Evolutionary conservation across 352 stramenopile genomes (phyloP).

Genomic region (Globisporangium acanthophoron): DNA sequence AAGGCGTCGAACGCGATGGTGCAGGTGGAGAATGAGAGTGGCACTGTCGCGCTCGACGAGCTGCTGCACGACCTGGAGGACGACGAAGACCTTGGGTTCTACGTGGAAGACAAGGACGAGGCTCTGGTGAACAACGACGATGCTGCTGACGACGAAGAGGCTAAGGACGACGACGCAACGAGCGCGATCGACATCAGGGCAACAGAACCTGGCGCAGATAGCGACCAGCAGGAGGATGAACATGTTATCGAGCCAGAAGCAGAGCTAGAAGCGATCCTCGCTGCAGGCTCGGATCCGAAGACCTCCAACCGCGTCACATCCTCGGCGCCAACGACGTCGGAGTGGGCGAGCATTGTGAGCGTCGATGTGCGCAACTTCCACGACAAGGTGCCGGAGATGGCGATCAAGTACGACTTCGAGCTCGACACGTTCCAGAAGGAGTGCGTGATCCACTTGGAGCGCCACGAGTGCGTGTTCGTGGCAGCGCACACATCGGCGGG

Average conservation of each 20-base stretch:
- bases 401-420: conserved; percentile 78
- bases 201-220: background rate
- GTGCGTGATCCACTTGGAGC: conserved; percentile 92
- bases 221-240: background rate
- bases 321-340: conserved; percentile 14
- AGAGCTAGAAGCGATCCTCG: conserved; percentile 48
- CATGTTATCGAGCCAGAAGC: conserved; percentile 33
- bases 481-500: conserved; percentile 96
- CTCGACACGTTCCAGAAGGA: conserved; percentile 98
- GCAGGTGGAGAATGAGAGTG: conserved; percentile 32
- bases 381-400: conserved; percentile 76
- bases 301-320: conserved; percentile 14
- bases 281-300: conserved; percentile 5
- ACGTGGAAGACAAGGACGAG: conserved; percentile 28
- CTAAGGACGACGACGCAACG: background rate
- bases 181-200: background rate
- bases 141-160: background rate
- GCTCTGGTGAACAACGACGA: background rate
- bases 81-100: conserved; percentile 65
- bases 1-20: conserved; percentile 56
- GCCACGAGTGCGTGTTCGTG: conserved; percentile 94
- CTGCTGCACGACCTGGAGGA: conserved; percentile 65
- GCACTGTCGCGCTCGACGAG: conserved; percentile 59
- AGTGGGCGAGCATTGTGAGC: conserved; percentile 69
- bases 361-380: conserved; percentile 82